A percentile compares a stretch with the other conserved stretches of the same genome.
Evolutionary conservation across 805 yeast species (phyloP).

Genomic region (Schwanniomyces vanrijiae): DNA sequence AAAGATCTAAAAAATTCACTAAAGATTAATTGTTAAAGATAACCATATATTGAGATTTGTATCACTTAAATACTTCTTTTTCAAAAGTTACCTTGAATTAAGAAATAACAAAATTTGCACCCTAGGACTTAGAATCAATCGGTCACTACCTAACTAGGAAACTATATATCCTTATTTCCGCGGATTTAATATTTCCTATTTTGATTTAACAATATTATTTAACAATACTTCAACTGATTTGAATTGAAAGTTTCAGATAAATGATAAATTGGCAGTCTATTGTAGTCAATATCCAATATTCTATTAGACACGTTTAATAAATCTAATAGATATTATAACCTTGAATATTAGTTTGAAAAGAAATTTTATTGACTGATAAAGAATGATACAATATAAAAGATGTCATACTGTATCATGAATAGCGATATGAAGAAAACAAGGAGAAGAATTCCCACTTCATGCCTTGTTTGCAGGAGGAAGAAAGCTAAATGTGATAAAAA

Average conservation of each 20-base stretch:
- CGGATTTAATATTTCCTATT: background rate
- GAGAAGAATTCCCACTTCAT: constrained; percentile 47
- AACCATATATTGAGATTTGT: background rate
- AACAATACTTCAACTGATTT: background rate
- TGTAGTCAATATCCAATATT: background rate
- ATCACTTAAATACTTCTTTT: background rate
- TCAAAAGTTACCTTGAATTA: too few relatives aligned
- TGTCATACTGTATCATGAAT: background rate
- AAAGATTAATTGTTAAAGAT: background rate
- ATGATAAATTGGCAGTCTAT: background rate
- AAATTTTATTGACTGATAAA: too few relatives aligned
- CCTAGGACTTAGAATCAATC: background rate
- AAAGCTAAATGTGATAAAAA: constrained; percentile 42
- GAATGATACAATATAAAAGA: background rate
- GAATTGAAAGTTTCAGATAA: background rate
- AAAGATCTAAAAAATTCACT: background rate
- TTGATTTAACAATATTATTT: background rate
- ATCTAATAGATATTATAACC: too few relatives aligned
- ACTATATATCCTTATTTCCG: background rate
- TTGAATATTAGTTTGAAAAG: too few relatives aligned
- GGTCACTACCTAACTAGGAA: background rate
- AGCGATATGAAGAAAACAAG: constrained; percentile 22
- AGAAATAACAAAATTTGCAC: background rate
- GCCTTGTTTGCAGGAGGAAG: constrained; percentile 38
- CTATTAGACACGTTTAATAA: background rate